Evolutionary conservation across 1,139 yeast species (phyloP), one percentile per base, ranked within the genome.

Genomic region (Saccharomyces pastorianus): DNA sequence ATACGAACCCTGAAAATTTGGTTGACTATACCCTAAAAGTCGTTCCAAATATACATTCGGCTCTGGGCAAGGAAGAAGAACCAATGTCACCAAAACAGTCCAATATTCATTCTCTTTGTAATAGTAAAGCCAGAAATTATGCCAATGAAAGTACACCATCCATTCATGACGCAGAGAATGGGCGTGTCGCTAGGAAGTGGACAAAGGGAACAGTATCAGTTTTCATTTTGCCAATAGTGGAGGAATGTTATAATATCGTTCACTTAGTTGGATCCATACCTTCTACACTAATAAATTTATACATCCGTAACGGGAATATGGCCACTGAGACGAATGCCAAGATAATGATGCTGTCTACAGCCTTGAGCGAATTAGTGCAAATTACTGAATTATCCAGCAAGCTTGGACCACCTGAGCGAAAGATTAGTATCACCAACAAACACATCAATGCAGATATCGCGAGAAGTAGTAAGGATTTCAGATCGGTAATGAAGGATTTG

Each of bases 311-410:
- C 11, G 44, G 44, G 6, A 38, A 38, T 17, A 57, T 52, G 26
- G 55, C 48, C 41, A 25, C 23, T n/a, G 51, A 20, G 11, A 26
- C 34, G n/a, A 38, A 38, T 38, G 25, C 11, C 11, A 38, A 17
- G 13, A 38, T 68, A 4, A 63, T 67, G 11, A 58, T 59, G 34
- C 54, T 68, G 48, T 67, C 71, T 1, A 64, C 64, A 49, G 63
- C 69, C 17, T 62, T 67, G 69, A 66, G 63, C 52, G 69, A 66
- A 41, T 56, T 68, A 48, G 65, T 66, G 14, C 70, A 66, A 46
- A 65, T 66, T 2, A 63, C 68, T 23, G 61, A 66, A 51, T 57
- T 66, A 27, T 53, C 66, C 27, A 62, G 58, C 47, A 55, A 62
- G 58, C 58, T 67, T 17, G 63, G 63, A 31, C 70, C 71, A 2